Percentiles rank a stretch among this genome's conserved stretches.
Conservation (phyloP, 345 rosid genomes). For the Brassica cretica region DNA sequence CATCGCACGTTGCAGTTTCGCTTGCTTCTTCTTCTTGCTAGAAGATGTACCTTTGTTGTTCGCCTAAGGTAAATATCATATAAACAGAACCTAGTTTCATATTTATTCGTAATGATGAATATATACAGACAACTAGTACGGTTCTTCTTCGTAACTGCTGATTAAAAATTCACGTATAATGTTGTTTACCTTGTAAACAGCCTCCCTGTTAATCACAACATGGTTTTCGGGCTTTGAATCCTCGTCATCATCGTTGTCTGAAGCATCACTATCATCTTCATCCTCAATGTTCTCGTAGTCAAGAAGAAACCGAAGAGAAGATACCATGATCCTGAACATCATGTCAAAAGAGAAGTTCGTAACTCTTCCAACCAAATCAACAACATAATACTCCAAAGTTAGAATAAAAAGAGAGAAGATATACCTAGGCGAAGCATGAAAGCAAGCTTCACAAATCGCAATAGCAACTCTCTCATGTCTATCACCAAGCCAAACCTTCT, state of each 20-base stretch:
- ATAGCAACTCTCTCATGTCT: slow-evolving; percentile 86
- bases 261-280: slow-evolving; percentile 66
- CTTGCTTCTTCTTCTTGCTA: slow-evolving; percentile 97
- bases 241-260: slow-evolving; percentile 81
- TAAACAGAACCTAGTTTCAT: not conserved
- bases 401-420: not conserved
- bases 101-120: not conserved
- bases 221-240: slow-evolving; percentile 45
- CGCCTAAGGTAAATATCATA: slow-evolving; percentile 57
- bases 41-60: slow-evolving; percentile 72
- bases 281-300: slow-evolving; percentile 84
- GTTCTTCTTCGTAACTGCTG: not conserved
- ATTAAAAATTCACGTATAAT: not conserved
- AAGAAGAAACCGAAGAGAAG: slow-evolving; percentile 77
- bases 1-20: slow-evolving; percentile 80
- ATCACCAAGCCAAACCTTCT: slow-evolving; percentile 85
- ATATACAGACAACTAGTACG: not conserved
- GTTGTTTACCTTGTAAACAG: slow-evolving; percentile 71
- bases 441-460: slow-evolving; percentile 88
- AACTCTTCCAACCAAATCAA: not conserved
- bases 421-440: slow-evolving; percentile 83
- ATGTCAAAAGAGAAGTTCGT: slow-evolving; percentile 8
- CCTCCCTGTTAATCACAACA: slow-evolving; percentile 59
- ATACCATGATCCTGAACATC: slow-evolving; percentile 72
- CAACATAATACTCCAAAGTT: slow-evolving; percentile 10